phyloP scores from a whole-genome alignment of 2,329 filamentous ascomycete genomes.

The Ceratocystis ficicola region DNA sequence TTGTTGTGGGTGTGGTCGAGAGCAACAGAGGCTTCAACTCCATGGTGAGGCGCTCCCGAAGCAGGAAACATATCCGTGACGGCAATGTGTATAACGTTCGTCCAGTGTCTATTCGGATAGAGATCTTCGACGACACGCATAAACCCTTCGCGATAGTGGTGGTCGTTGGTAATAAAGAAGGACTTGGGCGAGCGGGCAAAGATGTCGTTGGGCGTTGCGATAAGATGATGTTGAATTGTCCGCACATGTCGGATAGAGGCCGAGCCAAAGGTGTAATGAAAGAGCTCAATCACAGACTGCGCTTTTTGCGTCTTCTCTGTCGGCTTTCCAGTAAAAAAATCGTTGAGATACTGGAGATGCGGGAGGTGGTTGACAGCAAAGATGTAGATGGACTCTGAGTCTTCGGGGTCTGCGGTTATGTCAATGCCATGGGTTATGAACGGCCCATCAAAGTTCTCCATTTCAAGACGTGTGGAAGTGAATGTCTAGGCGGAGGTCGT shows the following conservation, averaged over 20 bases:
- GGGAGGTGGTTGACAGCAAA: slow-evolving; percentile 49
- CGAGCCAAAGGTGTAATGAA: slow-evolving; percentile 40
- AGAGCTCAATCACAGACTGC: slow-evolving; percentile 45
- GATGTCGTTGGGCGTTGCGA: slow-evolving; percentile 49
- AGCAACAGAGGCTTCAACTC: slow-evolving; percentile 35
- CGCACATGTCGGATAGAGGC: slow-evolving; percentile 36
- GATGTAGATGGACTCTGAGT: slow-evolving; percentile 40
- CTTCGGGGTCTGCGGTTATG: slow-evolving; percentile 39
- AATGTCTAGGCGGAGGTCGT: slow-evolving; percentile 31
- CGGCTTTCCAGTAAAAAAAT: slow-evolving; percentile 2
- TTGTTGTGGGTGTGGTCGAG: slow-evolving; percentile 38
- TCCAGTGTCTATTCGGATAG: slow-evolving; percentile 35
- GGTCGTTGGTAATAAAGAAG: slow-evolving; percentile 51
- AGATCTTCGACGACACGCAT: slow-evolving; percentile 39
- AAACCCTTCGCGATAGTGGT: slow-evolving; percentile 39
- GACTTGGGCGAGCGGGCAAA: slow-evolving; percentile 35
- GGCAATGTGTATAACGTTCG: slow-evolving; percentile 34
- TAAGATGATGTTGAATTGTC: slow-evolving; percentile 40
- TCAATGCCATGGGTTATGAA: slow-evolving; percentile 52
- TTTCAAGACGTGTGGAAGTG: slow-evolving; percentile 34
- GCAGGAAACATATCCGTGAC: slow-evolving; percentile 20
- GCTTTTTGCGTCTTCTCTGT: slow-evolving; percentile 30
- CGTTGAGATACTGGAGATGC: slow-evolving; percentile 32
- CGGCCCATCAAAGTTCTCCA: slow-evolving; percentile 40
- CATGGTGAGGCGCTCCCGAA: slow-evolving; percentile 26